Evolutionary conservation across 345 rosid genomes (phyloP), one percentile per base, ranked within the genome.

Genomic region (Mallotus nudiflorus): DNA sequence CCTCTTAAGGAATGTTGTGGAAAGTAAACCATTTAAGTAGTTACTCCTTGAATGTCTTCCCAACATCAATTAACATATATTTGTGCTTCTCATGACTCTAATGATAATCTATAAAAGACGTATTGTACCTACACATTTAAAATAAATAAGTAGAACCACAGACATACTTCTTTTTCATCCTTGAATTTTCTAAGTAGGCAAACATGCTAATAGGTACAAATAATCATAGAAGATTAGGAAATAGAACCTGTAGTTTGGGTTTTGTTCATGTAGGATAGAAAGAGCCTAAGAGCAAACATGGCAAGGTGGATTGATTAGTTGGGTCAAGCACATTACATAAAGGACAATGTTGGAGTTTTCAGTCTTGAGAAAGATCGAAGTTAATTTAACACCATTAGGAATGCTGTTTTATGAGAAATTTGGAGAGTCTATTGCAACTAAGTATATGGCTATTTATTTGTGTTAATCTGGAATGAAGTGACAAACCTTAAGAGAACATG

Each of bases 21-120:
- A 82, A 77, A 64, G 99, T 90, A 81, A 95, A 95, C 99, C 99
- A 95, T 48, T 96, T 84, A 66, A 95, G 92, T 31, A 92, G 87
- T 85, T 90, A 96, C 82, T 95, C 99, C 73, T 98, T 86, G 68
- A 95, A 95, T 1, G 91, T 92, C 85, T 95, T 95, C 67, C 99
- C 99, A 40, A 95, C 93, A 72, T 95, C 99, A 20, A 95, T 95
- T 75, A 84, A 78, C 64, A 90, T 84, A 79, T 90, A 95, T 63
- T 67, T 84, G 77, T 86, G 99, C 51, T 82, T 74, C 27, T 85
- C 90, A 50, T 83, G 77, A 40, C 62, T 67, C 6, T 65, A 75
- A 67, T 83, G 83, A 72, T 86, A 84, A 86, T 90, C 97, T 59
- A 95, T 89, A 65, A 95, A 82, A 62, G 99, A 95, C 13, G 99